phyloP scores from a whole-genome alignment of 1,284 basidiomycete genomes.

The Puccinia coronata region DNA sequence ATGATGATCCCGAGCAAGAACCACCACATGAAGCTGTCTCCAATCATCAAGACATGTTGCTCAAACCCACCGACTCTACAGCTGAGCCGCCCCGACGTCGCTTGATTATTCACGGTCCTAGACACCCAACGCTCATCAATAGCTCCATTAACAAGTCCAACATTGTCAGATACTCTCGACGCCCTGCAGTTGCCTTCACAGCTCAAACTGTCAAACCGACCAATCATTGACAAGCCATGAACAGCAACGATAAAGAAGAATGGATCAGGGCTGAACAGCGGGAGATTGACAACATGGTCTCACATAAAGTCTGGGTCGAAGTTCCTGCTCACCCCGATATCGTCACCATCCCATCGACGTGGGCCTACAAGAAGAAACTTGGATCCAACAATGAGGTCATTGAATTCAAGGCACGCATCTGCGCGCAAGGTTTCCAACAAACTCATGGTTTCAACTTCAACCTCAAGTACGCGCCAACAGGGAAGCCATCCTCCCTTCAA shows the following conservation, averaged over 20 bases:
- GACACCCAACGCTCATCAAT: neutral
- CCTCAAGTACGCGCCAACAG: neutral
- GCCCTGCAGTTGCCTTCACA: neutral
- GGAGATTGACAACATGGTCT: neutral
- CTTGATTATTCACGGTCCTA: too few relatives aligned
- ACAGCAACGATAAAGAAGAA: neutral
- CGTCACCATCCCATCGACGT: too few relatives aligned
- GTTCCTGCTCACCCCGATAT: too few relatives aligned
- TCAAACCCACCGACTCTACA: too few relatives aligned
- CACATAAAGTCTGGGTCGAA: neutral
- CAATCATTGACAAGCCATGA: neutral
- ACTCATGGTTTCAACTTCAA: neutral
- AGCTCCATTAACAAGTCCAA: neutral
- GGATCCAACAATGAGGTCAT: too few relatives aligned
- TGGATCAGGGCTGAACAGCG: neutral
- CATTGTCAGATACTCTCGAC: neutral
- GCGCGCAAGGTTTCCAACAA: neutral
- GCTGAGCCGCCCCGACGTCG: too few relatives aligned
- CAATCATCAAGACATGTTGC: too few relatives aligned
- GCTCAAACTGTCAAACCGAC: neutral
- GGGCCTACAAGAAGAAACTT: too few relatives aligned
- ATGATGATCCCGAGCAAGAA: too few relatives aligned
- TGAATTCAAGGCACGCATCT: neutral
- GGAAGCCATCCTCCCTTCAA: too few relatives aligned
- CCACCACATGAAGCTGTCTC: too few relatives aligned